Evolutionary conservation across 2,329 filamentous ascomycete species (phyloP), one percentile per base, ranked within the genome.

Genomic region (Cryoendolithus antarcticus): DNA sequence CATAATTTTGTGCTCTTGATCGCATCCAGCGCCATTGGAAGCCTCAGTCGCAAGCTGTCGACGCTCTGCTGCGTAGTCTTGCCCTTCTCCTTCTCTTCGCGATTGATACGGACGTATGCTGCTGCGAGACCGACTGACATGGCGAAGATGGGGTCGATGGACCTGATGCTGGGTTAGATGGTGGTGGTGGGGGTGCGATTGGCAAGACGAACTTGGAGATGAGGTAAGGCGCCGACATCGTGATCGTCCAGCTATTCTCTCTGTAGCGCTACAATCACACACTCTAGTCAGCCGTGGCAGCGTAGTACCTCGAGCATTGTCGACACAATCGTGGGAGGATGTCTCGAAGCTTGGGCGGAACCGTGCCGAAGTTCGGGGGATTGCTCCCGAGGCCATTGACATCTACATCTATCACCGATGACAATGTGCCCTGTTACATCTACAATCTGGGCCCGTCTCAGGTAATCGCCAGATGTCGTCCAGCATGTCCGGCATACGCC

Each of bases 111-210:
- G 9, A 61, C 50, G 1, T 47, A 51, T 9, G 66, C 66, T 6
- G 67, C 67, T 0, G 59, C 56, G 37, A 63, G 46, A 36, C 67
- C 67, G 39, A 70, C 64, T n/a, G 58, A 58, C 37, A 69, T 48
- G 27, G 67, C 66, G 52, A 70, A 71, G 39, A 69, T 40, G 30
- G 67, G 67, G 41, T 71, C 67, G 38, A 70, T 59, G 34, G 56
- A 49, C 52, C 66, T 70, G 40, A 28, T 11, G 27, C 41, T 19
- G 42, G 39, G n/a, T 24, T 32, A 10, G 31, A 11, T 29, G 19
- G 33, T 32, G 30, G 19, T 38, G 15, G 8, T n/a, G 6, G 8
- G 15, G 9, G 10, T 10, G 3, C 7, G 34, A 13, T 15, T 27
- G 32, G 33, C 28, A 30, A 27, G 21, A 44, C 53, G 33, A 40